Evolutionary conservation across 768 basidiomycete genomes (phyloP).

Genomic region (Hortiboletus flavorubellus): DNA sequence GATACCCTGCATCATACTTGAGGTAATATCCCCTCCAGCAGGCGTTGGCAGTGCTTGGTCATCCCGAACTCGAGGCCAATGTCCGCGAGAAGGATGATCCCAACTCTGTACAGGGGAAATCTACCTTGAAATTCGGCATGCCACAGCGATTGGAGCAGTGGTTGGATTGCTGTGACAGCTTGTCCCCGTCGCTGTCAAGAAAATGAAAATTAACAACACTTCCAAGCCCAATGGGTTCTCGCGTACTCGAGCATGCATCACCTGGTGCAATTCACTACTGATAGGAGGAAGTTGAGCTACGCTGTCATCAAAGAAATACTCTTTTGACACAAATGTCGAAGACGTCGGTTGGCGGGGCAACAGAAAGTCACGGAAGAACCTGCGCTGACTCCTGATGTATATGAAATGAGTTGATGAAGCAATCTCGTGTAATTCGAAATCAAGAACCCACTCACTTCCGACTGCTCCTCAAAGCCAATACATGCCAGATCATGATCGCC

Average conservation of each 20-base stretch:
- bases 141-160: conserved; percentile 71
- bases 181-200: conserved; percentile 57
- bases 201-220: conserved; percentile 3
- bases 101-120: conserved; percentile 63
- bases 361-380: conserved; percentile 64
- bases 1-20: conserved; percentile 48
- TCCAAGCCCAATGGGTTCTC: conserved; percentile 15
- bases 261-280: conserved; percentile 41
- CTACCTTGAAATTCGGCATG: conserved; percentile 75
- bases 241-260: conserved; percentile 40
- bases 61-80: conserved; percentile 75
- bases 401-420: conserved; percentile 11
- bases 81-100: conserved; percentile 72
- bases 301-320: conserved; percentile 50
- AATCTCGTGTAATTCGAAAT: background rate
- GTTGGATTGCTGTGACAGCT: conserved; percentile 57
- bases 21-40: conserved; percentile 79
- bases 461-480: conserved; percentile 62
- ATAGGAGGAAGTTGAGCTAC: conserved; percentile 35
- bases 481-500: conserved; percentile 77
- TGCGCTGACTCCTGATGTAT: conserved; percentile 52
- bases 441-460: conserved; percentile 51
- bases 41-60: conserved; percentile 56
- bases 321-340: conserved; percentile 50
- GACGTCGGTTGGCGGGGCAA: conserved; percentile 53